phyloP scores from a whole-genome alignment of 1,284 basidiomycete species.

The Cerrena zonata region DNA sequence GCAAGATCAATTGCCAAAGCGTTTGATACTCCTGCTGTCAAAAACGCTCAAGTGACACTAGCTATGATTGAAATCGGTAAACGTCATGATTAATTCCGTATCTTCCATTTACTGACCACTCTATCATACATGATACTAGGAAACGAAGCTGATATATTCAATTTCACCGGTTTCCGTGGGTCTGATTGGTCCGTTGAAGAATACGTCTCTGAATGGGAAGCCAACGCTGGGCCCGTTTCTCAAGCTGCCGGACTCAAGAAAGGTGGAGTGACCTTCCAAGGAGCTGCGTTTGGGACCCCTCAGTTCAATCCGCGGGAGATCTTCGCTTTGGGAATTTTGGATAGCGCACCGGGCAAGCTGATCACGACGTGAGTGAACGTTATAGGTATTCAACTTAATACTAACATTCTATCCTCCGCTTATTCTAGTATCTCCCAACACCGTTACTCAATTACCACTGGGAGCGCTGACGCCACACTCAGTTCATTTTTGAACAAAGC shows the following conservation, averaged over 20 bases:
- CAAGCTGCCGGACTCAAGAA: slow-evolving; percentile 26
- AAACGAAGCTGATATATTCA: slow-evolving; percentile 61
- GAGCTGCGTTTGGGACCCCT: slow-evolving; percentile 47
- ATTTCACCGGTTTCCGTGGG: slow-evolving; percentile 41
- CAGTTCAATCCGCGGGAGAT: slow-evolving; percentile 57
- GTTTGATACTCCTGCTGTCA: slow-evolving; percentile 42
- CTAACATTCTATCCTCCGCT: slow-evolving; percentile 4
- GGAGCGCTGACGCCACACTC: slow-evolving; percentile 43
- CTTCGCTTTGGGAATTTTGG: slow-evolving; percentile 28
- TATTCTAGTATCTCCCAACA: slow-evolving; percentile 54
- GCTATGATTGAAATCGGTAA: slow-evolving; percentile 55
- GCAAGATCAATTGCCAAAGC: slow-evolving; percentile 50
- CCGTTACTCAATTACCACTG: slow-evolving; percentile 53
- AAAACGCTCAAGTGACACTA: slow-evolving; percentile 40
- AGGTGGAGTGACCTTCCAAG: slow-evolving; percentile 42
- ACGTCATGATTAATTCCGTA: slow-evolving; percentile 5
- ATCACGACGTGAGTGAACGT: slow-evolving; percentile 26
- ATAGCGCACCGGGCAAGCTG: slow-evolving; percentile 27
- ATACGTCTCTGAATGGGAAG: slow-evolving; percentile 50
- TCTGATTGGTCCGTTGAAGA: slow-evolving; percentile 41
- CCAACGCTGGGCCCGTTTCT: slow-evolving; percentile 22
- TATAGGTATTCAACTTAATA: background rate
- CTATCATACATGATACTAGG: slow-evolving; percentile 16
- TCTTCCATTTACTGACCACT: slow-evolving; percentile 1
- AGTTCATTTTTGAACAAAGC: slow-evolving; percentile 59